Percentiles rank a stretch among this genome's conserved stretches.
phyloP scores from a whole-genome alignment of 306 rosid genomes.

The Pueraria montana region DNA sequence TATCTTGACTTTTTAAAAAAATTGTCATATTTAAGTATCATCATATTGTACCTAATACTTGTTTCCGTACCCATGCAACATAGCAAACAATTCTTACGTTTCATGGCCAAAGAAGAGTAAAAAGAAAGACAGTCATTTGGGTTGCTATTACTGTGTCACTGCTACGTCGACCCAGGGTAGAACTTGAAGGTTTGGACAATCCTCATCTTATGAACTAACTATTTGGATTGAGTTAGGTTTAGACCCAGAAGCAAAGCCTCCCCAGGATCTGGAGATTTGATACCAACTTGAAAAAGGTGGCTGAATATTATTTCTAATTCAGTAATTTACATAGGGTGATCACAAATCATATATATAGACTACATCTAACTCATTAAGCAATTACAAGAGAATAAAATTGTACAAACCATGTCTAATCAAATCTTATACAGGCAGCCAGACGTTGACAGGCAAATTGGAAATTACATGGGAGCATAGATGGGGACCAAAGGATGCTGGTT shows the following conservation, averaged over 20 bases:
- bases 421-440: not conserved
- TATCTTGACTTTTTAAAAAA: not conserved
- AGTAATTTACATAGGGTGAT: not conserved
- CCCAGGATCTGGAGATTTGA: not conserved
- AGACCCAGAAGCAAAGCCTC: not conserved
- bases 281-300: not conserved
- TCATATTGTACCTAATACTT: too few species aligned
- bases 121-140: too few species aligned
- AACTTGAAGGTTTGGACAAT: not conserved
- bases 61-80: too few species aligned
- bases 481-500: slow-evolving; percentile 27
- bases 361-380: not conserved
- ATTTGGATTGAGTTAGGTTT: not conserved
- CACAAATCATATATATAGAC: not conserved
- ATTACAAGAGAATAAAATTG: not conserved
- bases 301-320: not conserved
- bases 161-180: not conserved
- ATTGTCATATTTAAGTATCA: not conserved
- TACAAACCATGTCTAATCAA: not conserved
- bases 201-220: not conserved
- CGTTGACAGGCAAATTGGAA: slow-evolving; percentile 25
- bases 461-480: slow-evolving; percentile 35
- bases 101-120: too few species aligned
- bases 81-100: too few species aligned
- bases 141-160: too few species aligned